phyloP scores from a whole-genome alignment of 169 alveolate genomes.

The Cryptosporidium felis region DNA sequence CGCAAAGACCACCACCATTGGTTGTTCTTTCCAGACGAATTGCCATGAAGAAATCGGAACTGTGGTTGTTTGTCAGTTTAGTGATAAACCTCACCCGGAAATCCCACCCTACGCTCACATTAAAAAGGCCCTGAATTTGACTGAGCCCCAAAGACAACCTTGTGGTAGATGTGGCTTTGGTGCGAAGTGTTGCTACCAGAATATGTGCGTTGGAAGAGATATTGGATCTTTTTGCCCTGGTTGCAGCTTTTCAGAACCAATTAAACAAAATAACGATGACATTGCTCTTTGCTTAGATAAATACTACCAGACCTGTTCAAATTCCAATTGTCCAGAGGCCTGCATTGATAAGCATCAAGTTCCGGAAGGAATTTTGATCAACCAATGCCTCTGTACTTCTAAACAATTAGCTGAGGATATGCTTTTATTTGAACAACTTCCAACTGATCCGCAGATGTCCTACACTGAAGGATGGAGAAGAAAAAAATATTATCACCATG shows the following conservation, averaged over 20 bases:
- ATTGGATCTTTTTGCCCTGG: conserved; percentile 57
- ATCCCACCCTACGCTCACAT: conserved; percentile 65
- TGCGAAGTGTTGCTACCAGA: conserved; percentile 59
- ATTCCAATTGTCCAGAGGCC: conserved; percentile 63
- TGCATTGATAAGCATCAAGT: conserved; percentile 45
- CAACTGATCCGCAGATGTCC: conserved; percentile 50
- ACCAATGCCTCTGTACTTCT: conserved; percentile 64
- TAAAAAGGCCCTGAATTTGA: conserved; percentile 24
- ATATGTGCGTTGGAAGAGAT: conserved; percentile 61
- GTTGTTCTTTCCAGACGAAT: conserved; percentile 67
- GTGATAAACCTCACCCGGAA: conserved; percentile 56
- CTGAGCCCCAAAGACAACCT: conserved; percentile 71
- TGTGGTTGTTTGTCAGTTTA: conserved; percentile 60
- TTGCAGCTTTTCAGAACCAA: conserved; percentile 61
- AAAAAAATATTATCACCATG: conserved; percentile 48
- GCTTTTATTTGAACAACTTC: conserved; percentile 58
- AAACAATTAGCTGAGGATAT: conserved; percentile 56
- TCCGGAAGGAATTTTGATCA: conserved; percentile 34
- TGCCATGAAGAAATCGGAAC: conserved; percentile 61
- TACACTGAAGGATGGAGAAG: conserved; percentile 70
- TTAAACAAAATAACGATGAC: conserved; percentile 37
- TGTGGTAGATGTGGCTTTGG: conserved; percentile 70
- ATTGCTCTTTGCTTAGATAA: conserved; percentile 41
- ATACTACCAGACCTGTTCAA: conserved; percentile 39
- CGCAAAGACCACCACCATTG: conserved; percentile 20